Conservation (phyloP, 768 basidiomycete species). For the Antrodiella citrinella region DNA sequence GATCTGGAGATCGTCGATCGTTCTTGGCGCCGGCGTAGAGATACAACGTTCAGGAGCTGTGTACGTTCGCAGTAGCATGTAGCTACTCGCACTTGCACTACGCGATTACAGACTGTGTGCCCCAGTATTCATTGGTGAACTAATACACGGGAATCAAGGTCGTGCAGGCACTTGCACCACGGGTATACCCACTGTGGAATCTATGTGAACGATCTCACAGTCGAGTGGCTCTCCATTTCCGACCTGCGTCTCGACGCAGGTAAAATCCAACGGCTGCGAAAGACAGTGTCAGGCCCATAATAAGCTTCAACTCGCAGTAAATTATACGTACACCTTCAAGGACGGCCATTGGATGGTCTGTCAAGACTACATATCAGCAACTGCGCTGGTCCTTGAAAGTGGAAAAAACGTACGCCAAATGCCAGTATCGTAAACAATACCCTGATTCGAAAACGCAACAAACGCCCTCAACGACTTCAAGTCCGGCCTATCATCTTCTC, state of each 20-base stretch:
- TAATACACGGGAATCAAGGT: no score
- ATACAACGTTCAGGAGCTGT: no score
- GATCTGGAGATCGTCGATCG: no score
- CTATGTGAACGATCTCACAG: constrained; percentile 73
- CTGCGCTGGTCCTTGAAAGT: neutral
- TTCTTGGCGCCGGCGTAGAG: no score
- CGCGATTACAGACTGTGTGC: no score
- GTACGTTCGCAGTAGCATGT: no score
- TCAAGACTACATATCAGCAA: constrained; percentile 7
- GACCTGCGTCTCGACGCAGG: constrained; percentile 92
- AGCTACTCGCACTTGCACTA: no score
- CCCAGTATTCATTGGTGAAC: no score
- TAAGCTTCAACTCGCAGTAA: no score
- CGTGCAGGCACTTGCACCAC: constrained; percentile 8
- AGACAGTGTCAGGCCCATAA: neutral
- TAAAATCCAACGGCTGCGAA: constrained; percentile 61
- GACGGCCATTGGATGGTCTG: constrained; percentile 94
- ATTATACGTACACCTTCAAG: constrained; percentile 49
- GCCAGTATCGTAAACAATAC: constrained; percentile 74
- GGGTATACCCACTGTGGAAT: constrained; percentile 12
- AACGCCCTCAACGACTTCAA: constrained; percentile 72
- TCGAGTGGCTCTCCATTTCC: constrained; percentile 71
- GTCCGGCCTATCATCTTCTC: constrained; percentile 70
- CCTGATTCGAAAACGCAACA: constrained; percentile 71
- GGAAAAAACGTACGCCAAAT: constrained; percentile 75